Percentiles rank a stretch among this genome's conserved stretches.
Conservation (phyloP, 495 filamentous ascomycete genomes). For the Parmelia sp. region DNA sequence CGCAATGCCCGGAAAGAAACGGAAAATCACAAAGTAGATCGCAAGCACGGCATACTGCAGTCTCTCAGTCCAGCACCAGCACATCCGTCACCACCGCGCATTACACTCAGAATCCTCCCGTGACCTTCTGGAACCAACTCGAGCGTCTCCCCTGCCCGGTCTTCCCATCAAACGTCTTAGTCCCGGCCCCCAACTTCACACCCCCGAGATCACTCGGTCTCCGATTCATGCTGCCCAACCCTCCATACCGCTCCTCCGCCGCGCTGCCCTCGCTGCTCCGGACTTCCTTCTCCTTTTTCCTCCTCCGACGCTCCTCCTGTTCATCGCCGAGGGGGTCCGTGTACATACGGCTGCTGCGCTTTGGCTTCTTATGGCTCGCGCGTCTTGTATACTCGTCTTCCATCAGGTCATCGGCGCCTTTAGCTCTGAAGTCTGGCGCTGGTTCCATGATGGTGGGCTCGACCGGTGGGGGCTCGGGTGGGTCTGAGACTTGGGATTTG, state of each 20-base stretch:
- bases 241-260: conserved; percentile 31
- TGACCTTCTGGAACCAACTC: conserved; percentile 43
- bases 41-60: not conserved
- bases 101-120: not conserved
- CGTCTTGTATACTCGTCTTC: conserved; percentile 17
- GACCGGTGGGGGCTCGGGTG: conserved; percentile 52
- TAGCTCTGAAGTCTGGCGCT: conserved; percentile 35
- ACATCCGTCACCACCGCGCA: not conserved
- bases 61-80: not conserved
- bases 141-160: conserved; percentile 34
- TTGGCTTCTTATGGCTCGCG: conserved; percentile 26
- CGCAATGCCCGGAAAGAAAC: not conserved
- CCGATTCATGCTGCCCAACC: conserved; percentile 37
- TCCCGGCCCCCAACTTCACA: conserved; percentile 33
- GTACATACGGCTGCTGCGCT: conserved; percentile 22
- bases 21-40: not conserved
- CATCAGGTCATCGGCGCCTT: conserved; percentile 16
- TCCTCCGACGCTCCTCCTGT: conserved; percentile 32
- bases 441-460: conserved; percentile 50
- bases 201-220: conserved; percentile 37
- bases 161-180: conserved; percentile 24
- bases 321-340: conserved; percentile 25
- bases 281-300: conserved; percentile 34
- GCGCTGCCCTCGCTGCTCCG: conserved; percentile 33
- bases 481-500: conserved; percentile 48